phyloP scores from a whole-genome alignment of 768 basidiomycete species.

The Leccinellum luteum region DNA sequence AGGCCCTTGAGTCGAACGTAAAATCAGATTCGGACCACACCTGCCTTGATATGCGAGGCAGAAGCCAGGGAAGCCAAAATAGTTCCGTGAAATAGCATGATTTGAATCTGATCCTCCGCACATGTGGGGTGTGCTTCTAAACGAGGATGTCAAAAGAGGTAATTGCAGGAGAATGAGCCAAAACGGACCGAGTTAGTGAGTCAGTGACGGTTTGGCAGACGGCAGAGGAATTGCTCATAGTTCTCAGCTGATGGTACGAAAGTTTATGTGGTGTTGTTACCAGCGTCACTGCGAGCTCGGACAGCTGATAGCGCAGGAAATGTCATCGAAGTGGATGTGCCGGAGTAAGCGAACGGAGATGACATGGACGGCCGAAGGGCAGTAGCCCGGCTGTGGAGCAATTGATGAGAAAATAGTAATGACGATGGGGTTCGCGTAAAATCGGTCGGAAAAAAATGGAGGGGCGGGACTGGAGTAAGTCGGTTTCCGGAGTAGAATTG shows the following conservation, averaged over 20 bases:
- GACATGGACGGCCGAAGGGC: slow-evolving; percentile 5
- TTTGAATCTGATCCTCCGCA: slow-evolving; percentile 28
- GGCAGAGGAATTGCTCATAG: not conserved
- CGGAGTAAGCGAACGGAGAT: slow-evolving; percentile 15
- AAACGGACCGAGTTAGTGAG: slow-evolving; percentile 1
- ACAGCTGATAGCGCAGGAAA: not conserved
- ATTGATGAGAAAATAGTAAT: slow-evolving; percentile 2
- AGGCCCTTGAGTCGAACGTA: slow-evolving; percentile 12
- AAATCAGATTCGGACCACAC: slow-evolving; percentile 16
- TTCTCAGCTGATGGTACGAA: not conserved
- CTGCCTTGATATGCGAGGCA: slow-evolving; percentile 27
- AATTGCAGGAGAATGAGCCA: slow-evolving; percentile 7
- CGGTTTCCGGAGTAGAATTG: not conserved
- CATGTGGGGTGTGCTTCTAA: slow-evolving; percentile 24
- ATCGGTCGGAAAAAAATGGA: not conserved
- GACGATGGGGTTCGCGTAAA: slow-evolving; percentile 2
- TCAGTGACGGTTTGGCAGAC: slow-evolving; percentile 9
- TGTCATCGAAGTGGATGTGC: slow-evolving; percentile 9
- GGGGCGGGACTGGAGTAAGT: not conserved
- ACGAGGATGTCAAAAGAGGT: slow-evolving; percentile 15
- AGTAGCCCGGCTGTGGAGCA: not conserved
- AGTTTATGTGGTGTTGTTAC: not conserved
- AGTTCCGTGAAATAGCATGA: slow-evolving; percentile 18
- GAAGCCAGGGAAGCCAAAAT: slow-evolving; percentile 17
- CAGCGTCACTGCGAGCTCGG: not conserved